phyloP scores from a whole-genome alignment of 177 flowering plant genomes.

The Vitis hybrid region DNA sequence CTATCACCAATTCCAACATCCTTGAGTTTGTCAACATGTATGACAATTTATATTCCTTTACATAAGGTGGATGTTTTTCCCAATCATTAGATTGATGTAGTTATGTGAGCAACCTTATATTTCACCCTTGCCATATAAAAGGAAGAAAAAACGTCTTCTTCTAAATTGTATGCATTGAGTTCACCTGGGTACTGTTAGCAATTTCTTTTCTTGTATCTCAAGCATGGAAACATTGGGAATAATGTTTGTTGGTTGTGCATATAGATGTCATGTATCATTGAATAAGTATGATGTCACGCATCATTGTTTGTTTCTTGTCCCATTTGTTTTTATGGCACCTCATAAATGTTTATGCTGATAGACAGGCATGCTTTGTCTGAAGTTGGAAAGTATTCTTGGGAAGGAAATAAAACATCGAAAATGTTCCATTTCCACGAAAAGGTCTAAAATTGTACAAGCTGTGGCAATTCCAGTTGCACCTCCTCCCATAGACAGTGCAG shows the following conservation, averaged over 20 bases:
- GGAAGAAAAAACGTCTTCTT: neutral
- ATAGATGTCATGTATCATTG: too few species aligned
- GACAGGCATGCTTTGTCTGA: constrained; percentile 49
- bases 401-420: constrained; percentile 23
- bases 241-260: too few species aligned
- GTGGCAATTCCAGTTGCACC: constrained; percentile 59
- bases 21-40: neutral
- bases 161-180: too few species aligned
- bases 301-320: neutral
- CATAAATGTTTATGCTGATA: constrained; percentile 10
- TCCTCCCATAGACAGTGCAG: constrained; percentile 47
- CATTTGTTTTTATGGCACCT: neutral
- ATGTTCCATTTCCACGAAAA: constrained; percentile 25
- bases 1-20: too few species aligned
- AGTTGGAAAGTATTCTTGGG: constrained; percentile 27
- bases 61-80: neutral
- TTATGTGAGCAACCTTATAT: too few species aligned
- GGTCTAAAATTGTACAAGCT: constrained; percentile 32
- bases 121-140: neutral
- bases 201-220: too few species aligned
- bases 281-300: too few species aligned
- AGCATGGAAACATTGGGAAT: too few species aligned
- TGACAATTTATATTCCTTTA: neutral
- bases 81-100: neutral
- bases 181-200: too few species aligned